phyloP scores from a whole-genome alignment of 768 basidiomycete species.

The Suillus tomentosus region DNA sequence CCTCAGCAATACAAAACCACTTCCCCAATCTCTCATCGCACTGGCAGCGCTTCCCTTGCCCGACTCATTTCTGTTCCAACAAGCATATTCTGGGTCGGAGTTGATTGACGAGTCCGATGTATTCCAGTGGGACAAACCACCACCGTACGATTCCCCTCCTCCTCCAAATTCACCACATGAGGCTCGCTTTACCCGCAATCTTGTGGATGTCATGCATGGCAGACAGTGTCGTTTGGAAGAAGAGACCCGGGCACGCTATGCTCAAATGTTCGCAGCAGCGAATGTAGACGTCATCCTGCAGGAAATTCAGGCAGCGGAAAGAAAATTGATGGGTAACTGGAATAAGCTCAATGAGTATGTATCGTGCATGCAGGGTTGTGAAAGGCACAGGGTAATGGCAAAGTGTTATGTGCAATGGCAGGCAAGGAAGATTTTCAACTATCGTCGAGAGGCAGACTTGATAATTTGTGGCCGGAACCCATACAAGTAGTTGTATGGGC shows the following conservation, averaged over 20 bases:
- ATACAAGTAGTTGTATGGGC: not conserved
- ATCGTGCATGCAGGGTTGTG: not conserved
- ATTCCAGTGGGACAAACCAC: not conserved
- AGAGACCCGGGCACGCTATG: not conserved
- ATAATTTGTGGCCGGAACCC: not conserved
- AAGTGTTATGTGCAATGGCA: conserved; percentile 6
- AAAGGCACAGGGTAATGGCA: conserved; percentile 7
- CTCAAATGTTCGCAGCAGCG: not conserved
- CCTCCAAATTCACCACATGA: conserved; percentile 5
- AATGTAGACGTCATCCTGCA: not conserved
- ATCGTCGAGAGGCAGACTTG: not conserved
- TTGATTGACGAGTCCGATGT: conserved; percentile 7
- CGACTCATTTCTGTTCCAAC: conserved; percentile 1
- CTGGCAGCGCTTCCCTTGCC: conserved; percentile 6
- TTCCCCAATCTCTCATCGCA: conserved; percentile 1
- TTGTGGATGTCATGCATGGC: conserved; percentile 10
- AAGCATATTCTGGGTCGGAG: not conserved
- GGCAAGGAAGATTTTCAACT: not conserved
- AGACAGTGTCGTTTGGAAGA: conserved; percentile 1
- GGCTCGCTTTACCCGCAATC: conserved; percentile 4
- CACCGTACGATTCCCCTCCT: conserved; percentile 11
- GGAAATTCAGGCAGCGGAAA: not conserved
- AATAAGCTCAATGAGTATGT: not conserved
- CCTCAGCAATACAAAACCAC: not conserved
- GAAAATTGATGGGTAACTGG: not conserved